phyloP scores from a whole-genome alignment of 768 basidiomycete species.

The Tricholoma furcatifolium region DNA sequence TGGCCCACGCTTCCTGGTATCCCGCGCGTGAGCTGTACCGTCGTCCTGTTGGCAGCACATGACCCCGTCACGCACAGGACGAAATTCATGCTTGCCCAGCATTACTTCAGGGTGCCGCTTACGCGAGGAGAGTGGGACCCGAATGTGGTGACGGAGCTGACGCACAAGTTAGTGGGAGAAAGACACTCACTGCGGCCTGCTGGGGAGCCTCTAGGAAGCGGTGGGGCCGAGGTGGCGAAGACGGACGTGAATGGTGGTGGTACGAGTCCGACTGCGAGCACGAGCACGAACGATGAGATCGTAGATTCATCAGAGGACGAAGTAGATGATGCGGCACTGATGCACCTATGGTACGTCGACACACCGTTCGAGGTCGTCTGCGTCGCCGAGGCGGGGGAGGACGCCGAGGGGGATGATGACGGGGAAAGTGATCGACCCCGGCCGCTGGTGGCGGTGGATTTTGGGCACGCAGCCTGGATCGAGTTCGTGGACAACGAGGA shows the following conservation, averaged over 20 bases:
- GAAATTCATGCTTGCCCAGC: conserved; percentile 67
- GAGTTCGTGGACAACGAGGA: conserved; percentile 48
- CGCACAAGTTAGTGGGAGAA: conserved; percentile 11
- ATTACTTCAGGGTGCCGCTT: conserved; percentile 73
- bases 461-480: conserved; percentile 86
- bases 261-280: conserved; percentile 3
- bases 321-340: conserved; percentile 50
- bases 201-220: background rate
- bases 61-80: conserved; percentile 59
- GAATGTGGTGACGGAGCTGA: conserved; percentile 1
- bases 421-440: conserved; percentile 47
- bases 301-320: conserved; percentile 3
- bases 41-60: conserved; percentile 64
- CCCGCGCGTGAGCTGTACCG: conserved; percentile 69
- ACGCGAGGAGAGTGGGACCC: conserved; percentile 30
- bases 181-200: background rate
- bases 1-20: conserved; percentile 69
- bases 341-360: conserved; percentile 70
- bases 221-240: background rate
- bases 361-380: conserved; percentile 73
- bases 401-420: conserved; percentile 37
- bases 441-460: conserved; percentile 80
- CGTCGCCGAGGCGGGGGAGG: conserved; percentile 43
- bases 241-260: background rate
- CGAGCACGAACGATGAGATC: conserved; percentile 16